A percentile compares a stretch with the other conserved stretches of the same genome.
phyloP scores from a whole-genome alignment of 2,329 filamentous ascomycete species.

The Xylariomycetidae sp. region DNA sequence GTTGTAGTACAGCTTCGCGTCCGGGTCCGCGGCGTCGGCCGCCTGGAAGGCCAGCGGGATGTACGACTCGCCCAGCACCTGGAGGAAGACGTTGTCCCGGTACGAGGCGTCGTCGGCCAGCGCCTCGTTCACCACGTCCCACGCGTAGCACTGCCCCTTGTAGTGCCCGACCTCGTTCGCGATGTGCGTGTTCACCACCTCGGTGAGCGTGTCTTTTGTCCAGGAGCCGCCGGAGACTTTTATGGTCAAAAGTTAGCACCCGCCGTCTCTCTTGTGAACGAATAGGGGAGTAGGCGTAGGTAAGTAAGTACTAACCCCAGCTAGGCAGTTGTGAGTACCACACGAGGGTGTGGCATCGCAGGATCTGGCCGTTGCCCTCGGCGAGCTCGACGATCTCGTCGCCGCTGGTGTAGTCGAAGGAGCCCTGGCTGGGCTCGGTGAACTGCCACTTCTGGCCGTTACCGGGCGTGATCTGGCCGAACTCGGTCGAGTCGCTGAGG shows the following conservation, averaged over 20 bases:
- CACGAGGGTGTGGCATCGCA: conserved; percentile 55
- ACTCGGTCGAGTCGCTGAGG: conserved; percentile 49
- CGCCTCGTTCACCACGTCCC: conserved; percentile 63
- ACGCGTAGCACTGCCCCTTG: conserved; percentile 54
- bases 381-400: conserved; percentile 47
- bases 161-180: conserved; percentile 51
- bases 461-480: conserved; percentile 58
- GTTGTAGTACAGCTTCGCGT: conserved; percentile 51
- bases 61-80: conserved; percentile 49
- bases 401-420: conserved; percentile 53
- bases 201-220: conserved; percentile 51
- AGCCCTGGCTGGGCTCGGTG: conserved; percentile 49
- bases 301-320: conserved; percentile 7
- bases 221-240: conserved; percentile 36
- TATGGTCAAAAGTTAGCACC: conserved; percentile 4
- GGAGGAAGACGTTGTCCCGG: conserved; percentile 47
- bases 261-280: too few species aligned
- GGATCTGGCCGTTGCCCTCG: conserved; percentile 39
- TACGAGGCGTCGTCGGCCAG: conserved; percentile 51
- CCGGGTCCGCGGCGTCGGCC: conserved; percentile 46
- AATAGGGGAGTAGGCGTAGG: not conserved
- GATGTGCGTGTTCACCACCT: conserved; percentile 55
- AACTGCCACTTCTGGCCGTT: conserved; percentile 61
- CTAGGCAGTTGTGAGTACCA: conserved; percentile 16
- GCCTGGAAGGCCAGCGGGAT: conserved; percentile 52